phyloP scores from a whole-genome alignment of 768 basidiomycete species.

The Favolaschia claudopus region DNA sequence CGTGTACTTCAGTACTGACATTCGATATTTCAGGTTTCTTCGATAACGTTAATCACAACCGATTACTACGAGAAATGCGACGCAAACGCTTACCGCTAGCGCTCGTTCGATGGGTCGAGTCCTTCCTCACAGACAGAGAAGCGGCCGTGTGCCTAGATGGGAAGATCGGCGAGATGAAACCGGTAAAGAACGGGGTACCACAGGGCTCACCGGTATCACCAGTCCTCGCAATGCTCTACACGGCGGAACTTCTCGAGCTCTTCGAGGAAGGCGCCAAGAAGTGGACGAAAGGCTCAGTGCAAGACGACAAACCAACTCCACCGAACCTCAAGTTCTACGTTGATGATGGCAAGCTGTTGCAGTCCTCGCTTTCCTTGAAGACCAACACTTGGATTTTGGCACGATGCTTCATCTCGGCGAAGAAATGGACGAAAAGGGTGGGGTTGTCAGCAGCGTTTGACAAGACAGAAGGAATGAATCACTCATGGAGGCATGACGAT shows the following conservation, averaged over 20 bases:
- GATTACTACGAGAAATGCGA: conserved; percentile 30
- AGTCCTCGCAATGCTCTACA: conserved; percentile 34
- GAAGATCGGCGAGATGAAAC: conserved; percentile 27
- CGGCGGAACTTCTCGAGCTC: conserved; percentile 32
- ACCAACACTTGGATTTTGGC: neutral
- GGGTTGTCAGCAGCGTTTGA: conserved; percentile 4
- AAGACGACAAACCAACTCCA: neutral
- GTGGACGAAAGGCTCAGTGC: neutral
- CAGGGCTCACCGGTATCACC: conserved; percentile 41
- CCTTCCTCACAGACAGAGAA: conserved; percentile 34
- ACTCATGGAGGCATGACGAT: conserved; percentile 11
- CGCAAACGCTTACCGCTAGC: conserved; percentile 27
- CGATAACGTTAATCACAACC: conserved; percentile 34
- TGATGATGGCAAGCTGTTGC: neutral
- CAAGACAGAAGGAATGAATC: conserved; percentile 17
- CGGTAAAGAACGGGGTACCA: too few species aligned
- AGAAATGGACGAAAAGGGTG: neutral
- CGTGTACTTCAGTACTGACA: conserved; percentile 30
- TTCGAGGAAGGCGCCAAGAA: conserved; percentile 5
- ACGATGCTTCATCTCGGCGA: neutral
- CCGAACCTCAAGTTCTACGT: neutral
- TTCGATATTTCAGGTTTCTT: conserved; percentile 39
- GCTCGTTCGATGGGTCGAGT: conserved; percentile 27
- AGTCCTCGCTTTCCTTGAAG: conserved; percentile 6
- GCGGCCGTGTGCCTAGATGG: conserved; percentile 35